These are phyloP conservation scores for Epichloe amarillans DNA, from an alignment of 2,329 filamentous ascomycete species.

Conservation along the genomic window DNA sequence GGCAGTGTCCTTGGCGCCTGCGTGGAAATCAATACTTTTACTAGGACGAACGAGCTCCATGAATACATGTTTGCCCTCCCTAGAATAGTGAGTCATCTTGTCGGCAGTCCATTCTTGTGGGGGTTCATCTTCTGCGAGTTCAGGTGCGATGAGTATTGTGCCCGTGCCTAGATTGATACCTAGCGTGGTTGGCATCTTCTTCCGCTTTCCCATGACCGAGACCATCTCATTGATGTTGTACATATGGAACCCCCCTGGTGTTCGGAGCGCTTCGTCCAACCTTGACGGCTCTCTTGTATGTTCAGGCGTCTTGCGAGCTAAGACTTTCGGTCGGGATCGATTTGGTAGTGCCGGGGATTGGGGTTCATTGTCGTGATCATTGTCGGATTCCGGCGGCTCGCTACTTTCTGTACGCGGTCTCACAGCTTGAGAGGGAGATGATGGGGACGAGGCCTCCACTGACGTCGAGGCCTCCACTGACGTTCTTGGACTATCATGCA, in stretches of 20 bases:
- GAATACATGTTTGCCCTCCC: constrained; percentile 96
- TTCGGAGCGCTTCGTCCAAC: constrained; percentile 30
- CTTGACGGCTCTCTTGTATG: not conserved
- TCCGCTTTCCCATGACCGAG: constrained; percentile 89
- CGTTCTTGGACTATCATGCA: constrained; percentile 32
- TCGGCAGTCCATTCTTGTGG: constrained; percentile 90
- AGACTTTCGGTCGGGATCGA: constrained; percentile 15
- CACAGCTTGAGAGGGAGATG: constrained; percentile 15
- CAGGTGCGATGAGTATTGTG: constrained; percentile 79
- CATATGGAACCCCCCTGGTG: constrained; percentile 75
- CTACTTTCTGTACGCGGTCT: constrained; percentile 14
- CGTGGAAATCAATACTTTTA: constrained; percentile 93
- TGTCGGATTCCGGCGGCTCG: constrained; percentile 16
- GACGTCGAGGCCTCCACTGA: constrained; percentile 16
- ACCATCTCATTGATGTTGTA: constrained; percentile 98
- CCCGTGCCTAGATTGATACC: constrained; percentile 87
- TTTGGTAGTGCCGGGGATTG: constrained; percentile 26
- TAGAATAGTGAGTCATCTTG: constrained; percentile 92
- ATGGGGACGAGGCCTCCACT: constrained; percentile 11
- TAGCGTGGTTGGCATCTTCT: constrained; percentile 95
- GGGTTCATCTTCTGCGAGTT: constrained; percentile 68
- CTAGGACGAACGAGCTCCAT: constrained; percentile 83
- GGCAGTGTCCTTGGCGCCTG: constrained; percentile 91
- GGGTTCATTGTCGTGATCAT: constrained; percentile 18
- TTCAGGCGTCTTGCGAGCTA: not conserved